phyloP scores from a whole-genome alignment of 345 rosid species.

The Durio zibethinus region DNA sequence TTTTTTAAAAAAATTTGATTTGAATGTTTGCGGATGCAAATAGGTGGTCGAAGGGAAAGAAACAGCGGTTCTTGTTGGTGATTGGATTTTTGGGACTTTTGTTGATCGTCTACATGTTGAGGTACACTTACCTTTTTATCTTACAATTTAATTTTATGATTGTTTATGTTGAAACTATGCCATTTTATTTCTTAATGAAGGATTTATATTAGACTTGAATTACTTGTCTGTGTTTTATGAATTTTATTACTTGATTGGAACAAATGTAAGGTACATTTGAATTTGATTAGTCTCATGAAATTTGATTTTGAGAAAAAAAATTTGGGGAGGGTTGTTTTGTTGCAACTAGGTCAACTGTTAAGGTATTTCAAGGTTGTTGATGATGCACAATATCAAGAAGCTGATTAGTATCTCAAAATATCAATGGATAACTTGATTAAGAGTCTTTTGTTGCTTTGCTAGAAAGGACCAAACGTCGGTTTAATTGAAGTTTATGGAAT shows the following conservation, averaged over 20 bases:
- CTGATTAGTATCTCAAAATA: neutral
- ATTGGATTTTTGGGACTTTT: slow-evolving; percentile 86
- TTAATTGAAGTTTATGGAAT: slow-evolving; percentile 1
- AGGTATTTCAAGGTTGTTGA: neutral
- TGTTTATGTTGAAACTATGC: neutral
- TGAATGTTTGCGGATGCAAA: slow-evolving; percentile 9
- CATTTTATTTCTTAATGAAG: neutral
- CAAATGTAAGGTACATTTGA: neutral
- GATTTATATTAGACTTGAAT: neutral
- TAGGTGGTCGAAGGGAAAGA: slow-evolving; percentile 96
- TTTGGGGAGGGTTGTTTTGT: neutral
- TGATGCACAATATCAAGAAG: neutral
- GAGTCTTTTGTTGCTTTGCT: no score
- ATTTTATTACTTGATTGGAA: neutral
- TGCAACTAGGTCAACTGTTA: neutral
- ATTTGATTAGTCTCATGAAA: neutral
- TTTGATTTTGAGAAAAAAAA: neutral
- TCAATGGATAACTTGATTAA: neutral
- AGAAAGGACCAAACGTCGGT: no score
- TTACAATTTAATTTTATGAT: neutral
- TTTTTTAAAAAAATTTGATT: neutral
- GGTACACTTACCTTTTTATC: slow-evolving; percentile 32
- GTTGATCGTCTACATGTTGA: slow-evolving; percentile 88
- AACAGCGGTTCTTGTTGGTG: slow-evolving; percentile 79
- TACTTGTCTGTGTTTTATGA: neutral